A percentile compares a stretch with the other conserved stretches of the same genome.
Conservation (phyloP, 1,139 yeast species). For the Scheffersomyces cryptocercus region DNA sequence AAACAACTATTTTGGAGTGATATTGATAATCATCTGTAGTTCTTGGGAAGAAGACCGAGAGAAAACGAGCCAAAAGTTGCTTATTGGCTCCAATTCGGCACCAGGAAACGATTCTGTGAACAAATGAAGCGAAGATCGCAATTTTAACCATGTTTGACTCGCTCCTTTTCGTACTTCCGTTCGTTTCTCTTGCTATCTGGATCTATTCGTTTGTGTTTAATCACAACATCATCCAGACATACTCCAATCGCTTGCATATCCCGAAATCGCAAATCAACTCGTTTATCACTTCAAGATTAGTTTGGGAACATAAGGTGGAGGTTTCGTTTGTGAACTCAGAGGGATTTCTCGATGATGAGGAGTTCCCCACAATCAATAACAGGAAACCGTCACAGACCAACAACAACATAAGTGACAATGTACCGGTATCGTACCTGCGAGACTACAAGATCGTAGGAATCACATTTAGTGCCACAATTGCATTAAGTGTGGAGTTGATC, state of each 20-base stretch:
- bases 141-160: slow-evolving; percentile 8
- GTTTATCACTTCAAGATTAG: slow-evolving; percentile 5
- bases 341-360: slow-evolving; percentile 15
- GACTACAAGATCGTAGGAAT: slow-evolving; percentile 19
- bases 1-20: too few relatives aligned
- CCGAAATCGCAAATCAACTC: slow-evolving; percentile 22
- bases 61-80: too few relatives aligned
- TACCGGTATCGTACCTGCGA: too few relatives aligned
- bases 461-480: slow-evolving; percentile 30
- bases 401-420: not conserved
- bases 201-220: slow-evolving; percentile 24
- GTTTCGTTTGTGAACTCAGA: slow-evolving; percentile 14
- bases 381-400: not conserved
- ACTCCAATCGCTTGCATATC: slow-evolving; percentile 17
- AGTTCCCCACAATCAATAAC: slow-evolving; percentile 4
- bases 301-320: slow-evolving; percentile 1
- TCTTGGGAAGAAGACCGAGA: too few relatives aligned
- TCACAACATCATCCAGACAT: slow-evolving; percentile 26
- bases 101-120: too few relatives aligned
- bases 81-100: too few relatives aligned
- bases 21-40: too few relatives aligned
- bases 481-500: slow-evolving; percentile 35
- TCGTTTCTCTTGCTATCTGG: slow-evolving; percentile 20
- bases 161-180: slow-evolving; percentile 14
- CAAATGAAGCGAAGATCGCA: too few relatives aligned